These are phyloP conservation scores for Capronia coronata DNA, from an alignment of 2,329 filamentous ascomycete species.

Conservation along the genomic window DNA sequence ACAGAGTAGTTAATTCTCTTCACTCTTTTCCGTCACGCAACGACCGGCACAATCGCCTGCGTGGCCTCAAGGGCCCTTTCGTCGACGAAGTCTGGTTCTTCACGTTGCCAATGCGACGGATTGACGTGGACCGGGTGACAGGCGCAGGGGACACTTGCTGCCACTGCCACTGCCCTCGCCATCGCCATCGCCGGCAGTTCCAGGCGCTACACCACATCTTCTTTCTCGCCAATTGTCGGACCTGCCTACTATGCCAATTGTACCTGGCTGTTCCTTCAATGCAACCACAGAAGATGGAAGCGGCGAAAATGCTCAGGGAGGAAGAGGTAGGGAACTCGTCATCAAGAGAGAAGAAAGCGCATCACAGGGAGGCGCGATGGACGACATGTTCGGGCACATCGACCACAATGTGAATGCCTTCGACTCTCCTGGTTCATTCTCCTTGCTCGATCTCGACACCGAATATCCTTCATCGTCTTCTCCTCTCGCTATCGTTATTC, in stretches of 20 bases:
- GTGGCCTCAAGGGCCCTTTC: no score
- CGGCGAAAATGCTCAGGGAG: neutral
- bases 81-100: neutral
- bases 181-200: neutral
- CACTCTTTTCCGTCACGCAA: neutral
- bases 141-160: neutral
- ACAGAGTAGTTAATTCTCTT: no score
- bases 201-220: neutral
- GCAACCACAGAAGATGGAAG: neutral
- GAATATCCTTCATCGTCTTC: neutral
- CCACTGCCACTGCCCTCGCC: neutral
- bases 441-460: neutral
- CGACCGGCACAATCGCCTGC: neutral
- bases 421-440: neutral
- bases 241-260: no score
- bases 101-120: neutral
- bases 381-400: neutral
- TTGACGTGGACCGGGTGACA: neutral
- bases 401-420: neutral
- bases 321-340: neutral
- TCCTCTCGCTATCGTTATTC: neutral
- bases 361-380: neutral
- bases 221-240: no score
- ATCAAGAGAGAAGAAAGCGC: neutral
- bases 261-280: neutral